Evolutionary conservation across 2,329 filamentous ascomycete genomes (phyloP), one percentile per base, ranked within the genome.

Genomic region (Colletotrichum musae): DNA sequence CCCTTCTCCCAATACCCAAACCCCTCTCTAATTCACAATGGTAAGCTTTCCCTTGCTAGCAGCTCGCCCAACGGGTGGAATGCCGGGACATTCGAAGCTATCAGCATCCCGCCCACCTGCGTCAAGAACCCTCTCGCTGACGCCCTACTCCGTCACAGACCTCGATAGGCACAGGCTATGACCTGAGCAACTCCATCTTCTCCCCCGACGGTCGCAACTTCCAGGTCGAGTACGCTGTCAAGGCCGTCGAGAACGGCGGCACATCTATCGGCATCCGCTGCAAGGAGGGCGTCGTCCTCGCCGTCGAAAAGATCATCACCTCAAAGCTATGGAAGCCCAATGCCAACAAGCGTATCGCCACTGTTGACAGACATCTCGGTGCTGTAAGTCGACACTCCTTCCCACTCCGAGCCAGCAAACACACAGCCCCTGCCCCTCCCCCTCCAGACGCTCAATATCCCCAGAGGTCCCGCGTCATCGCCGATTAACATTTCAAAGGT

Each of bases 161-260:
- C 79, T 99, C 96, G 80, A 99, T 99, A 93, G 96, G 96, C 80
- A 99, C 96, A 78, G 96, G 96, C 80, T 99, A 99, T 86, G 96
- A 99, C 90, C 92, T 99, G 78, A 94, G 94, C 81, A 99, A 99
- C 89, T 98, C 96, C 79, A 97, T 98, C 87, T 99, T 98, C 88
- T 98, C 96, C 57, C 96, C 96, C 74, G 96, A 99, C 85, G 96
- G 96, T 80, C 93, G 96, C 77, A 99, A 99, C 84, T 99, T 99
- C 84, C 96, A 99, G 85, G 94, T 97, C 82, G 96, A 99, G 88
- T 99, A 99, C 82, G 96, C 96, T 75, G 93, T 97, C 76, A 99
- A 99, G 88, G 96, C 96, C 65, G 96, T 99, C 72, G 96, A 99
- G 86, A 98, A 97, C 78, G 96, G 95, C 74, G 95, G 96, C 78